Percentiles rank a stretch among this genome's conserved stretches.
Conservation (phyloP, 345 rosid species). For the Salix exigua region DNA sequence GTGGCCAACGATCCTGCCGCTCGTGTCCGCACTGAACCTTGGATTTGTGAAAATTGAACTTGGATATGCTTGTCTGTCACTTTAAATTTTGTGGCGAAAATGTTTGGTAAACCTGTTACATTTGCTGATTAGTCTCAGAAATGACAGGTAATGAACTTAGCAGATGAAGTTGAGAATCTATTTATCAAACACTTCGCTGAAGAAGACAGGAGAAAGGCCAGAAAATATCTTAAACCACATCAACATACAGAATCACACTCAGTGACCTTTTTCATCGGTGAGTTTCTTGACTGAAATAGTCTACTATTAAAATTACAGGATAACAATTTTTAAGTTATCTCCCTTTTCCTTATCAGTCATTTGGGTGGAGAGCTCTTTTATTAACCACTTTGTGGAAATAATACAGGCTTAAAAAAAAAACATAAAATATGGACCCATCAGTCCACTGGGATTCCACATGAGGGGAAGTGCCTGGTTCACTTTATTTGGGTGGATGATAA, state of each 20-base stretch:
- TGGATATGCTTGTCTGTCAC: conserved; percentile 34
- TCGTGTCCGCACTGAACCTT: conserved; percentile 12
- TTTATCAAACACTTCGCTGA: conserved; percentile 76
- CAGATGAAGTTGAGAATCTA: conserved; percentile 85
- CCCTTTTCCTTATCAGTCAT: conserved; percentile 7
- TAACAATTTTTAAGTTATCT: conserved; percentile 1
- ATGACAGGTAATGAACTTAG: conserved; percentile 76
- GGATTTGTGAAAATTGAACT: conserved; percentile 7
- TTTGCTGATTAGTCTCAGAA: conserved; percentile 29
- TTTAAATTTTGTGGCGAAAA: neutral
- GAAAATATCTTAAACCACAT: conserved; percentile 83
- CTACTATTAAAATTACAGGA: neutral
- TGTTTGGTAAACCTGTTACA: neutral
- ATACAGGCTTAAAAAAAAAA: conserved; percentile 21
- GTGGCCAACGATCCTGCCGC: conserved; percentile 34
- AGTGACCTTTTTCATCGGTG: conserved; percentile 89
- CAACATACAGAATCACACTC: conserved; percentile 80
- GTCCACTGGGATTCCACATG: conserved; percentile 34
- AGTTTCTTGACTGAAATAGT: conserved; percentile 23
- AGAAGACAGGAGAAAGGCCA: conserved; percentile 81
- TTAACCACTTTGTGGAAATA: conserved; percentile 24
- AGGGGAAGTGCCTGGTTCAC: conserved; percentile 27
- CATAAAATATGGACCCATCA: conserved; percentile 39
- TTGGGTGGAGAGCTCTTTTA: conserved; percentile 24
- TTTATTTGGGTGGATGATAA: conserved; percentile 47